Base-by-base conservation (phyloP, 2,329 filamentous ascomycete genomes). In the Dendryphion nanum region DNA sequence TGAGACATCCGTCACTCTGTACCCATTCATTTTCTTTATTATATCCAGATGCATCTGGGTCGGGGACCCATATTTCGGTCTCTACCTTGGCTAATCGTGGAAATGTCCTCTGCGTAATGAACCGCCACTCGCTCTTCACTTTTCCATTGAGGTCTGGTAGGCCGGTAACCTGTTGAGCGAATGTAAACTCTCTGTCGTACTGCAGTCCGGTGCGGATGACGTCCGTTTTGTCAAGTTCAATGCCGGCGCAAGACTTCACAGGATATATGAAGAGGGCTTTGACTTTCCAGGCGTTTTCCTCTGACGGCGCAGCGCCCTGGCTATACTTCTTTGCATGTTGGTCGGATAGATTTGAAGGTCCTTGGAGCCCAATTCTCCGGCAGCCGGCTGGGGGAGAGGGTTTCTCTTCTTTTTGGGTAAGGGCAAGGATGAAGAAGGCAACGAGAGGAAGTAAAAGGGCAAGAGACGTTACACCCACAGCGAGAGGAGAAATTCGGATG, bases 201-300 rank as follows among this genome's bases (percentile, higher is more conserved):
- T 84, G 78, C 40, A 95, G 38, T 2, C 89, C 89, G 2, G 79
- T 79, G 5, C 79, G 70, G 31, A 87, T 67, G 13, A 93, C 75
- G 37, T 79, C 76, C 42, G 78, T 79, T 44, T 75, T 69, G 35
- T 77, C 68, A 32, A 95, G 66, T 66, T 93, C 87, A 38, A 95
- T 81, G 18, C 85, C 86, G 39, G 71, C 73, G 62, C 89, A 95
- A 40, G 85, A 88, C 68, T 94, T 91, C 62, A 95, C 69, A 1
- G 90, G 89, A 63, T 93, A 91, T 42, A 89, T 77, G 68, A 82
- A 83, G 35, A 95, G 71, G 38, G 85, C 86, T 62, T 88, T 83
- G 33, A 85, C 68, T 50, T 37, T 71, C 67, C 57, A 61, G 19
- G 51, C 47, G 18, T 59, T 58, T 4, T 47, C 41, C 12, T 50